Evolutionary conservation across 2,329 filamentous ascomycete genomes (phyloP), one percentile per base, ranked within the genome.

Genomic region (Westerdykella ornata): DNA sequence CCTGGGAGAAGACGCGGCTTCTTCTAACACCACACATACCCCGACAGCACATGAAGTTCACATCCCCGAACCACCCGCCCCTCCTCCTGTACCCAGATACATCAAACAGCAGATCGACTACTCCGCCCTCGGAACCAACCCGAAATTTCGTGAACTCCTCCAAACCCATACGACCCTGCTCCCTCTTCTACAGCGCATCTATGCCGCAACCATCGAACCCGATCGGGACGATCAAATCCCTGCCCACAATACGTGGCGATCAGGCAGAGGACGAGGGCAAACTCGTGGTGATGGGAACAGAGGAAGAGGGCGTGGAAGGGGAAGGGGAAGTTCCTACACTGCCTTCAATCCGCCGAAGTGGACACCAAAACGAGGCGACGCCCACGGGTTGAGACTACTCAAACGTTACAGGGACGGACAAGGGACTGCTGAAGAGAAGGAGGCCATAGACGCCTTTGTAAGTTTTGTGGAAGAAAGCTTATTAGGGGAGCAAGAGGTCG

Each of bases 361-460:
- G 59, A 59, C 57, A 20, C 51, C 44, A 29, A 63, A 62, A 45
- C 57, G 57, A 36, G 60, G 59, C 3, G 56, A 60, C 38, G 49
- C 49, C 12, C 52, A 60, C 43, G 61, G 54, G 18, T 51, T 60
- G 54, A 55, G 47, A 30, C 41, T 58, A 43, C 38, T 62, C 38
- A 56, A 52, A 41, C 45, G 46, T 1, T 49, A 57, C 20, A 48
- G 60, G 12, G 49, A 57, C 5, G 60, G 55, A 14, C 51, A 47
- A 14, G 52, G 53, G 5, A 60, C 56, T 1, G 55, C 57, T 13
- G 55, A 58, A 34, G 57, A 62, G 41, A 57, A 63, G 19, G 65
- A 68, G 26, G 68, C 62, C 1, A 58, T 73, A 53, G 52, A 47
- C 4, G 67, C 70, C 35, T 72, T 72, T 49, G 62, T 59, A 33